Evolutionary conservation across 768 basidiomycete genomes (phyloP), one percentile per base, ranked within the genome.

Genomic region (Rhodotorula paludigena): DNA sequence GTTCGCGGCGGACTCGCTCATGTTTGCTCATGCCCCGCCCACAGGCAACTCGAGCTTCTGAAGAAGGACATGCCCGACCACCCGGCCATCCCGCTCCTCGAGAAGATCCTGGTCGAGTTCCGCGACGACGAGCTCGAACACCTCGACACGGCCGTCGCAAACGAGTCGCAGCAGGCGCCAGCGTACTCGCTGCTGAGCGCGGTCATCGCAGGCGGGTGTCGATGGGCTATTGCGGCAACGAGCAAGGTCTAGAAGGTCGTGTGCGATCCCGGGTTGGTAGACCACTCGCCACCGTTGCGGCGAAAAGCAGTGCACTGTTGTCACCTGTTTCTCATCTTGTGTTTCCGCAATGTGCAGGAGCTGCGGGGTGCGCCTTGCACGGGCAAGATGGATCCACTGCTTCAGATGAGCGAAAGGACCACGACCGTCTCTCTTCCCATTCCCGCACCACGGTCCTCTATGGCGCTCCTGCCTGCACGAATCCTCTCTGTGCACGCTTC

Each of bases 61-160:
- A 84, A 86, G 66, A 79, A 80, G 5, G 76, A 64, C 53, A 61
- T 72, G 39, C 55, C 64, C 72, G 59, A 63, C 72, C 77, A 60
- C 62, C 77, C 58, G 4, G 77, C 63, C 5, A 60, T 63, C 48
- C 71, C 44, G 7, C 59, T 73, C 0, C 71, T 74, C 32, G 54
- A 66, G 21, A 28, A 64, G 32, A 56, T 71, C 45, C 41, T 75
- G 25, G 49, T 79, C 57, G 93, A 96, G 77, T 88, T 97, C 76
- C 82, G 92, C 71, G 92, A 97, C 78, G 93, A 98, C 74, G 93
- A 98, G 75, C 82, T 97, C 25, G 92, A 92, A 76, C 93, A 98
- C 77, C 82, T 97, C 63, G 89, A 96, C 74, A 89, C 87, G 39
- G 93, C 93, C 5, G 88, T 98, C 12, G 86, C 87, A 63, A 84